Base-by-base conservation (phyloP, 176 grass and related monocot species). In the Oryza meridionalis region DNA sequence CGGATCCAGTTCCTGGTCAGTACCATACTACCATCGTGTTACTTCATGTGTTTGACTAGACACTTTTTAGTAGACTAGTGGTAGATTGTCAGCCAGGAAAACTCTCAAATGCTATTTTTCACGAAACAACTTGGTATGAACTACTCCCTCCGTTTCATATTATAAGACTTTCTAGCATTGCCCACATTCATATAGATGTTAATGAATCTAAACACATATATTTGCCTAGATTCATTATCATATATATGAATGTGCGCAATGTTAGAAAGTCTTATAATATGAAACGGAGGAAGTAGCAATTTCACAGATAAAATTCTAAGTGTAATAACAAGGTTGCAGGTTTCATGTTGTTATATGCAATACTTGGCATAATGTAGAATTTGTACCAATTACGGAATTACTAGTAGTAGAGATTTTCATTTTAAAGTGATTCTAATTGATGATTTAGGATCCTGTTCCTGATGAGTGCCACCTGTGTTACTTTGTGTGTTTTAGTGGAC, bases 1-100 rank as follows among this genome's bases (percentile, higher is more conserved):
- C 83, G 0, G 81, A 90, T 81, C 71, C 87, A 37, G 85, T 98
- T 70, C 96, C 96, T 77, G 96, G 96, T 98, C 74, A 88, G 93
- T 31, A 31, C 29, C 29, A 31, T 31, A 31, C 29, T 84, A 38
- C 33, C 21, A n/a, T 16, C n/a, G n/a, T n/a, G n/a, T n/a, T n/a
- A n/a, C n/a, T n/a, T n/a, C n/a, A n/a, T 73, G 68, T 44, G 38
- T 42, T 55, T 31, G 29, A 31, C 29, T 31, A 6, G 4, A 37
- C 35, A 6, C 7, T 37, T 37, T 6, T 37, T 7, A 40, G 0
- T 40, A 8, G 58, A 62, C 58, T 22, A 43, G 35, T 37, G 19
- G 27, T 40, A 86, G 21, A 72, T 65, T 73, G 58, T 31, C n/a
- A 12, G 29, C 29, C 53, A 50, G 9, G 15, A 65, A 53, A 72